phyloP scores from a whole-genome alignment of 768 basidiomycete species.

The Kwoniella heveanensis region DNA sequence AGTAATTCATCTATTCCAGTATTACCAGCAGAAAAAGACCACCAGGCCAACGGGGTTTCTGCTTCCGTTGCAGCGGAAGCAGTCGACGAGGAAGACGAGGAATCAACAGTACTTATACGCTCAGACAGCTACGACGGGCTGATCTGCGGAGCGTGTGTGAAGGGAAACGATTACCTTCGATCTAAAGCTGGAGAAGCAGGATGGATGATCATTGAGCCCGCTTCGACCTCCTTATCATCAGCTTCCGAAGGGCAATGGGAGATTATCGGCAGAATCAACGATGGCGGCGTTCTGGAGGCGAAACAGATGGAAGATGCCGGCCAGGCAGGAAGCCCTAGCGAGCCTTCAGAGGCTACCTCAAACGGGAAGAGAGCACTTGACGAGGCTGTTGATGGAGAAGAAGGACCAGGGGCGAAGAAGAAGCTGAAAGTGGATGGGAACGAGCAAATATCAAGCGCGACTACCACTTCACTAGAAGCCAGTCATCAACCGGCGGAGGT shows the following conservation, averaged over 20 bases:
- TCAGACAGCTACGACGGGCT: constrained; percentile 50
- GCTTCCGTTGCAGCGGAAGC: constrained; percentile 10
- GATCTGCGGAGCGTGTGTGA: constrained; percentile 47
- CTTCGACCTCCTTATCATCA: too few relatives aligned
- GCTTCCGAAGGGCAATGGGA: background rate
- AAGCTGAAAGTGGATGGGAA: background rate
- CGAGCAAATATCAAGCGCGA: too few relatives aligned
- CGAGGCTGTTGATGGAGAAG: too few relatives aligned
- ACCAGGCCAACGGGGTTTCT: too few relatives aligned
- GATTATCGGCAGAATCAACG: constrained; percentile 9
- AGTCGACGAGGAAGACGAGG: constrained; percentile 46
- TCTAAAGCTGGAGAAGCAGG: constrained; percentile 42
- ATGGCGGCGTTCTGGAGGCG: constrained; percentile 3
- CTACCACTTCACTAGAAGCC: too few relatives aligned
- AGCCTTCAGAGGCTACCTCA: background rate
- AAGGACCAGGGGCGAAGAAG: constrained; percentile 3
- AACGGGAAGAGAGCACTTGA: constrained; percentile 13
- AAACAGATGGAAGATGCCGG: constrained; percentile 6
- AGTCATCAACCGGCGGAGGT: background rate
- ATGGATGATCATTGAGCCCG: constrained; percentile 53
- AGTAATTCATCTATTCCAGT: background rate
- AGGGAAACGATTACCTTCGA: constrained; percentile 19
- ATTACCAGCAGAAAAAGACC: background rate
- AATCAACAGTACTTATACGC: constrained; percentile 40
- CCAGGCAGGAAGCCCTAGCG: background rate